phyloP scores from a whole-genome alignment of 106 monocot genomes.

The Phalaenopsis equestris region DNA sequence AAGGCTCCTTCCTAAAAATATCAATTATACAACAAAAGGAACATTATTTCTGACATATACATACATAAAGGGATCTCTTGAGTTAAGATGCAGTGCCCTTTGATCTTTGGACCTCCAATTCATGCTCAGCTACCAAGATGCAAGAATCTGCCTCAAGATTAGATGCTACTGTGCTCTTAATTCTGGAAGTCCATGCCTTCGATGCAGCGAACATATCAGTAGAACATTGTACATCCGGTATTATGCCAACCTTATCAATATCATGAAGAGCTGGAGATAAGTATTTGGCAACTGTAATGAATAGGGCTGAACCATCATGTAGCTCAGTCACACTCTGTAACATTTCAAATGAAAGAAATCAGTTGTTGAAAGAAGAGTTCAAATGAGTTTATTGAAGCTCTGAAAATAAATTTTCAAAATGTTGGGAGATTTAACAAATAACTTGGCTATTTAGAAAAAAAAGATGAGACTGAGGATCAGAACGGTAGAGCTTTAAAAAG shows the following conservation, averaged over 20 bases:
- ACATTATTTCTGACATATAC: too few relatives aligned
- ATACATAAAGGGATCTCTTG: background rate
- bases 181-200: background rate
- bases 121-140: constrained; percentile 89
- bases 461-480: too few relatives aligned
- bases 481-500: too few relatives aligned
- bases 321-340: constrained; percentile 87
- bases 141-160: constrained; percentile 77
- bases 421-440: too few relatives aligned
- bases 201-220: constrained; percentile 39
- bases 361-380: too few relatives aligned
- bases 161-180: constrained; percentile 13
- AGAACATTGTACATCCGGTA: constrained; percentile 81
- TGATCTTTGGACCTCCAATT: constrained; percentile 47
- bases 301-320: constrained; percentile 83
- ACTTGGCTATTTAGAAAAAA: too few relatives aligned
- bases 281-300: constrained; percentile 95
- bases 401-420: too few relatives aligned
- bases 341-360: too few relatives aligned
- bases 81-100: constrained; percentile 22
- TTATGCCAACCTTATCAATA: constrained; percentile 90
- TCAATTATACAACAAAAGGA: too few relatives aligned
- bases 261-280: constrained; percentile 83
- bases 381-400: too few relatives aligned
- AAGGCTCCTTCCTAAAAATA: too few relatives aligned